A percentile compares a stretch with the other conserved stretches of the same genome.
phyloP scores from a whole-genome alignment of 2,329 filamentous ascomycete species.

The Diaporthe velutina region DNA sequence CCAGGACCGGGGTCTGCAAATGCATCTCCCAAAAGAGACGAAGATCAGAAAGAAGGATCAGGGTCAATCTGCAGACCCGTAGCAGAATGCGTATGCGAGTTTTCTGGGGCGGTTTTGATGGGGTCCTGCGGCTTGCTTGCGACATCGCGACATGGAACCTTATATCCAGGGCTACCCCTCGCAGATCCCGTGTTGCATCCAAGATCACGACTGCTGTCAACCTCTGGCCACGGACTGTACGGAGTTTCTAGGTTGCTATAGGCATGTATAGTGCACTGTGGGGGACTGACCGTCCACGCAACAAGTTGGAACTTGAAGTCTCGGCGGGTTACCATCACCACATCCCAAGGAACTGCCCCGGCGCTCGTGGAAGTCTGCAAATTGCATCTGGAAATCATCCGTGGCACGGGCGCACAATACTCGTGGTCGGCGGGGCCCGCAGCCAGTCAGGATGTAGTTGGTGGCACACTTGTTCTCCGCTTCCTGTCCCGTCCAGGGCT shows the following conservation, averaged over 20 bases:
- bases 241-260: conserved; percentile 2
- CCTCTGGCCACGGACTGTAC: conserved; percentile 2
- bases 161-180: conserved; percentile 18
- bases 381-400: conserved; percentile 26
- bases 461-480: conserved; percentile 22
- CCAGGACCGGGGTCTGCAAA: not conserved
- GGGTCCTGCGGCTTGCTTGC: conserved; percentile 8
- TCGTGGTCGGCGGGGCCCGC: conserved; percentile 15
- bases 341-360: not conserved
- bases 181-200: conserved; percentile 29
- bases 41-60: conserved; percentile 16
- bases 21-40: not conserved
- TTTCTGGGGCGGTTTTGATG: conserved; percentile 9
- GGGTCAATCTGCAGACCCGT: not conserved
- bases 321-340: conserved; percentile 5
- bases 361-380: conserved; percentile 1
- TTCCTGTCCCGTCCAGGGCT: conserved; percentile 23
- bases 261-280: conserved; percentile 12
- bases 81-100: conserved; percentile 17
- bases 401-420: conserved; percentile 20
- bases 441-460: conserved; percentile 18
- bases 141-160: conserved; percentile 27
- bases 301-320: conserved; percentile 4
- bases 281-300: not conserved
- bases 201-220: conserved; percentile 19